A percentile compares a stretch with the other conserved stretches of the same genome.
Evolutionary conservation across 228 moss, liverwort and hornwort genomes (phyloP).

Genomic region (Sphagnum magellanicum): DNA sequence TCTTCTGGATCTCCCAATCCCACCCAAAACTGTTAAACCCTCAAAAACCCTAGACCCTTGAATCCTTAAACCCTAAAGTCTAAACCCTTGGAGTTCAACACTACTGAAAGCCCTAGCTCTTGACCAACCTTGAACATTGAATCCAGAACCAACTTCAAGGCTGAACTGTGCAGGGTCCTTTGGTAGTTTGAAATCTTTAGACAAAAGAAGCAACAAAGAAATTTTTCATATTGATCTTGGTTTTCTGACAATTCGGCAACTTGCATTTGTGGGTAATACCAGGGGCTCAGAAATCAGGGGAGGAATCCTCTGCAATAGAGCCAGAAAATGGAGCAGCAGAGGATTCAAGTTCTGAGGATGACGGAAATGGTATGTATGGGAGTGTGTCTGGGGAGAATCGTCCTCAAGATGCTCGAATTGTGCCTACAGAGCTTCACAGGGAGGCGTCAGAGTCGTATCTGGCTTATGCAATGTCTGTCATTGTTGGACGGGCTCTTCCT

Average conservation of each 20-base stretch:
- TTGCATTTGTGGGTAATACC: not conserved
- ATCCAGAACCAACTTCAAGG: not conserved
- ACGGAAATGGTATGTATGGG: slow-evolving; percentile 32
- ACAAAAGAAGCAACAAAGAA: not conserved
- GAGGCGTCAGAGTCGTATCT: slow-evolving; percentile 95
- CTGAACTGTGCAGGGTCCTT: not conserved
- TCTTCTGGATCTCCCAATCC: no score
- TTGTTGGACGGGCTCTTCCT: slow-evolving; percentile 91
- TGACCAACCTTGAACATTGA: not conserved
- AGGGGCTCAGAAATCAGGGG: slow-evolving; percentile 49
- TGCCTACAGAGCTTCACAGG: slow-evolving; percentile 81
- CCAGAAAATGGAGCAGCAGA: slow-evolving; percentile 8
- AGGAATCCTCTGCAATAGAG: slow-evolving; percentile 37
- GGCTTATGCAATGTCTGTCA: slow-evolving; percentile 95
- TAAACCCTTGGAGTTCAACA: no score
- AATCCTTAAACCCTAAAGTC: no score
- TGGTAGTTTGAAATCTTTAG: not conserved
- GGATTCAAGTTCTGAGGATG: slow-evolving; percentile 13
- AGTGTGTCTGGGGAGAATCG: slow-evolving; percentile 67
- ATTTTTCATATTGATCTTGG: not conserved
- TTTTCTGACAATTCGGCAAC: not conserved
- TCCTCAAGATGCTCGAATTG: slow-evolving; percentile 83
- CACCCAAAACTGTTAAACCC: no score
- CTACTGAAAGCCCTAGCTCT: no score
- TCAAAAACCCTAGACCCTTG: no score